Evolutionary conservation across 108 stramenopile species (phyloP).

Genomic region (Aurantiochytrium sp.): DNA sequence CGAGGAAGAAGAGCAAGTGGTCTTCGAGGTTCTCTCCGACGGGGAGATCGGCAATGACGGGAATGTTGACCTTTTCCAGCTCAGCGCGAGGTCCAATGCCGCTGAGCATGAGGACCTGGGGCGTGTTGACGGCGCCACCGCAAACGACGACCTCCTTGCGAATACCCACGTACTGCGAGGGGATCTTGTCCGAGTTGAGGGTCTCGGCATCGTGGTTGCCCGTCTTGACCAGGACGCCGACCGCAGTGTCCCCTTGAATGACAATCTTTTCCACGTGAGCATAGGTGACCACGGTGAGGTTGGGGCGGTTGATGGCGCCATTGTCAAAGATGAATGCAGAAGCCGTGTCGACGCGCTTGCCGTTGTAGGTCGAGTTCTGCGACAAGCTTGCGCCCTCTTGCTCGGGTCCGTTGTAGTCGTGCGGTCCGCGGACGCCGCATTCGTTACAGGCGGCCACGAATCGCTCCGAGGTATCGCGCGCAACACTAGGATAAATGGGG

Average conservation of each 20-base stretch:
- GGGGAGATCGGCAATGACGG: conserved; percentile 30
- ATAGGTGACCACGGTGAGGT: neutral
- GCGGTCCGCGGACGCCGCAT: conserved; percentile 24
- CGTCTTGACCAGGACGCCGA: neutral
- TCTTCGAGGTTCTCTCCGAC: conserved; percentile 58
- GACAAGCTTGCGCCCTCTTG: conserved; percentile 28
- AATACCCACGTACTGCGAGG: neutral
- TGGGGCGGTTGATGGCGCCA: neutral
- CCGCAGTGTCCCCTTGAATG: neutral
- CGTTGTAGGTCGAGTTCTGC: neutral
- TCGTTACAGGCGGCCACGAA: conserved; percentile 34
- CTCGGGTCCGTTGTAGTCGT: conserved; percentile 36
- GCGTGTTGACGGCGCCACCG: conserved; percentile 59
- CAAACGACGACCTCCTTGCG: conserved; percentile 55
- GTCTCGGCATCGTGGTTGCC: neutral
- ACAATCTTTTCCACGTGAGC: neutral
- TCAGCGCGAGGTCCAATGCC: conserved; percentile 50
- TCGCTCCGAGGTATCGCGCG: neutral
- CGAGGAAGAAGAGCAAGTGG: conserved; percentile 35
- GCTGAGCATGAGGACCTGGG: conserved; percentile 55
- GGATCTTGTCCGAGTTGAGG: neutral
- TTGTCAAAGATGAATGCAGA: neutral
- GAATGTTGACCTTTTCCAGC: conserved; percentile 28
- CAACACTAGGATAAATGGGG: neutral
- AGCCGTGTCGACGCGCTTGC: neutral